Conservation (phyloP, 2,329 filamentous ascomycete genomes). For the Cadophora malorum region DNA sequence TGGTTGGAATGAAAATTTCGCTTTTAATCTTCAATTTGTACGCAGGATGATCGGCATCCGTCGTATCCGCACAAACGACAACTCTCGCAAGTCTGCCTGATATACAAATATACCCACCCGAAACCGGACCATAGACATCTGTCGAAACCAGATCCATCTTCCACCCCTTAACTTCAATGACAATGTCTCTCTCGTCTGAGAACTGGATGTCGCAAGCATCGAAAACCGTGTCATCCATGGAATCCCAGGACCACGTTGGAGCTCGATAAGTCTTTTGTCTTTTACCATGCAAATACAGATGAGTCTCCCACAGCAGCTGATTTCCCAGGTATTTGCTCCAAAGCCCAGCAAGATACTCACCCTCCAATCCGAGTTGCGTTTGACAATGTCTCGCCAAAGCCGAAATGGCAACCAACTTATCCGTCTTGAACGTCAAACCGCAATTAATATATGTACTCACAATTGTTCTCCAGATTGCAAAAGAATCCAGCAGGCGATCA, state of each 20-base stretch:
- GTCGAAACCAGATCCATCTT: background rate
- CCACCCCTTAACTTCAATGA: background rate
- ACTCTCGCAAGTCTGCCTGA: background rate
- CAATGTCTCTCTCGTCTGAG: background rate
- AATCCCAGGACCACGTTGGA: conserved; percentile 30
- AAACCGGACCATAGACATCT: background rate
- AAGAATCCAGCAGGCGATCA: background rate
- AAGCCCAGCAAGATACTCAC: conserved; percentile 9
- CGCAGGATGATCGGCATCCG: background rate
- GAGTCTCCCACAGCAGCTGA: conserved; percentile 5
- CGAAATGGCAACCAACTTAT: conserved; percentile 15
- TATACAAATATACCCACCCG: background rate
- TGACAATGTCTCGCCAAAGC: conserved; percentile 7
- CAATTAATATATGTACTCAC: background rate
- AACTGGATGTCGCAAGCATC: background rate
- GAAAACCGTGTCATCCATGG: conserved; percentile 12
- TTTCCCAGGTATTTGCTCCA: background rate
- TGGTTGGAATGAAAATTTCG: background rate
- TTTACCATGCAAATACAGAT: background rate
- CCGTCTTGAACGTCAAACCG: background rate
- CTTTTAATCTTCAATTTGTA: background rate
- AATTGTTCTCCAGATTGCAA: background rate
- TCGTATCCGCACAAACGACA: background rate
- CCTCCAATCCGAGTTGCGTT: background rate
- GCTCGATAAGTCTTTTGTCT: conserved; percentile 1